Evolutionary conservation across 1,284 basidiomycete species (phyloP).

Genomic region (Rhizoctonia solani): DNA sequence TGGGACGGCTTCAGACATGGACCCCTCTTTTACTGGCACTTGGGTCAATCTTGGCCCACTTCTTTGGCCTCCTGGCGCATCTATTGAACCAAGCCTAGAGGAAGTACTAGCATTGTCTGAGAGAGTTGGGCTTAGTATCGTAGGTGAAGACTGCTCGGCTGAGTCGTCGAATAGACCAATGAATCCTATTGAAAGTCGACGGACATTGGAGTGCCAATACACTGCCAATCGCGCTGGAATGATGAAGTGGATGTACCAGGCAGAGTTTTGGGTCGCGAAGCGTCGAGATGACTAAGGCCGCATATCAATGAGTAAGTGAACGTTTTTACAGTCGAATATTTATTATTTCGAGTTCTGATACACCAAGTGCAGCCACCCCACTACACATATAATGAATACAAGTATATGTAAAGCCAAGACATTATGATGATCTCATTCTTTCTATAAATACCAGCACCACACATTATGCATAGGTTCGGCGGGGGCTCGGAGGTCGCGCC

Average conservation of each 20-base stretch:
- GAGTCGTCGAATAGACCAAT: neutral
- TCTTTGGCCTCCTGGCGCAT: constrained; percentile 62
- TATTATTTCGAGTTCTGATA: too few relatives aligned
- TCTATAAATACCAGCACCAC: neutral
- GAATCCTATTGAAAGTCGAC: constrained; percentile 40
- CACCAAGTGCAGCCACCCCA: too few relatives aligned
- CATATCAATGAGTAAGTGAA: neutral
- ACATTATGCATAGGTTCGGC: neutral
- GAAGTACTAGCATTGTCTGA: constrained; percentile 58
- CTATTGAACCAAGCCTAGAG: constrained; percentile 63
- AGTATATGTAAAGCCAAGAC: neutral
- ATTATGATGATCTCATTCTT: neutral
- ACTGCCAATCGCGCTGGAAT: constrained; percentile 63
- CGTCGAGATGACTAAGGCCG: constrained; percentile 14
- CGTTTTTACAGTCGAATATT: too few relatives aligned
- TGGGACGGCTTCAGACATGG: constrained; percentile 42
- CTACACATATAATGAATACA: neutral
- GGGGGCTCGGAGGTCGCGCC: neutral
- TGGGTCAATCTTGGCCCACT: constrained; percentile 73
- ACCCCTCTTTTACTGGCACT: constrained; percentile 57
- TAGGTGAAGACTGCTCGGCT: constrained; percentile 1
- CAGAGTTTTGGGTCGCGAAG: constrained; percentile 65
- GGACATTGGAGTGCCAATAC: constrained; percentile 63
- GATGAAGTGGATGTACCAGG: constrained; percentile 68
- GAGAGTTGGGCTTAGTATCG: constrained; percentile 56